Conservation (phyloP, 2,329 filamentous ascomycete genomes). For the Davidsoniella australis region DNA sequence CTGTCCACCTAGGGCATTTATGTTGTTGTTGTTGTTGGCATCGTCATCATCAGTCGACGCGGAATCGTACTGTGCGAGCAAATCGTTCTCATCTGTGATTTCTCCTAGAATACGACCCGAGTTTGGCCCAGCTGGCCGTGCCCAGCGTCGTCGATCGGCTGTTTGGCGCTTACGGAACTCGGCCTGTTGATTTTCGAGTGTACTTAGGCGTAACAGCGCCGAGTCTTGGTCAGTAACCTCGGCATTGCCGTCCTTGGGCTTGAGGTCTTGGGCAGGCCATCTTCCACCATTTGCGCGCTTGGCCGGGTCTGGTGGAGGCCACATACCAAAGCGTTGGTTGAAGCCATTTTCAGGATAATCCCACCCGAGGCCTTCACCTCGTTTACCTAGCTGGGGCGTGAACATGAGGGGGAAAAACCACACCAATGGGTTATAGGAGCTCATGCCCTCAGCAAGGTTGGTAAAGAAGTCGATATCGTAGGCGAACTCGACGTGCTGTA, state of each 20-base stretch:
- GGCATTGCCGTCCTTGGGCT: conserved; percentile 17
- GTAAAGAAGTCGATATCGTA: conserved; percentile 62
- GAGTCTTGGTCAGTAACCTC: conserved; percentile 18
- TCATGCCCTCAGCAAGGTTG: conserved; percentile 65
- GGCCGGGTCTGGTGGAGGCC: conserved; percentile 48
- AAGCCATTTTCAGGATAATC: conserved; percentile 61
- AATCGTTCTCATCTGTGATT: conserved; percentile 24
- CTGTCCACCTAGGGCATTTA: too few relatives aligned
- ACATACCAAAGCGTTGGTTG: conserved; percentile 43
- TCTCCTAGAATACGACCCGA: conserved; percentile 34
- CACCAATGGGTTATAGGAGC: conserved; percentile 41
- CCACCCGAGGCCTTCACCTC: conserved; percentile 32
- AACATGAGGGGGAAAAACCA: conserved; percentile 56
- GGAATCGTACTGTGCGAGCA: conserved; percentile 24
- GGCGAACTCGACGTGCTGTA: conserved; percentile 57
- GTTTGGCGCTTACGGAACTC: conserved; percentile 34
- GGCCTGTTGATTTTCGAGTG: conserved; percentile 28
- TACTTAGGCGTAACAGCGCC: conserved; percentile 17
- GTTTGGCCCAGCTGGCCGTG: conserved; percentile 27
- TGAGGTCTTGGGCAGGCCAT: conserved; percentile 20
- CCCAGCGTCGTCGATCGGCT: conserved; percentile 26
- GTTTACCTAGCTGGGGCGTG: conserved; percentile 25
- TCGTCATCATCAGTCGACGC: conserved; percentile 33
- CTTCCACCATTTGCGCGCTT: conserved; percentile 31
- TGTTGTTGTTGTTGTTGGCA: conserved; percentile 6